These are phyloP conservation scores for Candida argentea DNA, from an alignment of 805 yeast genomes.

Conservation along the genomic window DNA sequence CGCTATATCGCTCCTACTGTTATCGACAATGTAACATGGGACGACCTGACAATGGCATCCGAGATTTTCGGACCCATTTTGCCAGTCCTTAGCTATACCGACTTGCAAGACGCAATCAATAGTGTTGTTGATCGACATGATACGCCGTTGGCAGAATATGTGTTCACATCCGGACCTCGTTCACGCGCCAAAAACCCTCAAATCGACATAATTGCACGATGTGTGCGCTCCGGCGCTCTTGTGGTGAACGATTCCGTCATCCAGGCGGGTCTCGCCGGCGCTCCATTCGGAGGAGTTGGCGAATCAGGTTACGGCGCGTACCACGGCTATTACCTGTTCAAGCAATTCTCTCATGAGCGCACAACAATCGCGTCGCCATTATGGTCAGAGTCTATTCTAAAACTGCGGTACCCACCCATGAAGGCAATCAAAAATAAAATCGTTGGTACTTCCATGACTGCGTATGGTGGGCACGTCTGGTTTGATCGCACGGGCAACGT, in stretches of 20 bases:
- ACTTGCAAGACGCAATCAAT: slow-evolving; percentile 34
- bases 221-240: slow-evolving; percentile 64
- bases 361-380: slow-evolving; percentile 54
- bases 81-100: slow-evolving; percentile 53
- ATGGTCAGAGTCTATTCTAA: slow-evolving; percentile 49
- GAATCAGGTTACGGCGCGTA: slow-evolving; percentile 73
- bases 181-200: slow-evolving; percentile 36
- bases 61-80: slow-evolving; percentile 84
- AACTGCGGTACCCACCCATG: slow-evolving; percentile 62
- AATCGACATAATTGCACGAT: slow-evolving; percentile 31
- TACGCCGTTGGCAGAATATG: slow-evolving; percentile 74
- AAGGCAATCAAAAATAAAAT: slow-evolving; percentile 22
- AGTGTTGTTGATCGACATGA: slow-evolving; percentile 42
- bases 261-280: slow-evolving; percentile 55
- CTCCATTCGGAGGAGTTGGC: slow-evolving; percentile 93
- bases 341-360: slow-evolving; percentile 68
- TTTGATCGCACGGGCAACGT: slow-evolving; percentile 30
- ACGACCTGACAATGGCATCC: slow-evolving; percentile 61
- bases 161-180: slow-evolving; percentile 42
- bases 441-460: slow-evolving; percentile 16
- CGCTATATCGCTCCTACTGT: slow-evolving; percentile 66
- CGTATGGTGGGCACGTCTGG: slow-evolving; percentile 26
- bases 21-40: slow-evolving; percentile 49
- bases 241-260: slow-evolving; percentile 61
- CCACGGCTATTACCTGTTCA: slow-evolving; percentile 59